These are phyloP conservation scores for Grifola frondosa DNA, from an alignment of 1,284 basidiomycete genomes.

Conservation along the genomic window DNA sequence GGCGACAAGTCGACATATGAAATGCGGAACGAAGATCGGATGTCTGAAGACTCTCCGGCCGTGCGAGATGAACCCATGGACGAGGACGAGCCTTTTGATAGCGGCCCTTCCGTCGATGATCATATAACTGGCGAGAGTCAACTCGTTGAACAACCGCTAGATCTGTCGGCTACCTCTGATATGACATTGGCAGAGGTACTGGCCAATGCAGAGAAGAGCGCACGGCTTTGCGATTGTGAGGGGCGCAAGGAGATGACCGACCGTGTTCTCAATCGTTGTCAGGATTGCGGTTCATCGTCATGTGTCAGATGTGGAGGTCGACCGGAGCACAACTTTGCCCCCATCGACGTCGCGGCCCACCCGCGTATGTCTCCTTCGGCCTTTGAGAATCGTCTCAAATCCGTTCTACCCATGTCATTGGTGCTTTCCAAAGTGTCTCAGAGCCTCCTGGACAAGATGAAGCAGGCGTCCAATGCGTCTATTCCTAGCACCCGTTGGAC, in stretches of 20 bases:
- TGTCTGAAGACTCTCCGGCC: conserved; percentile 32
- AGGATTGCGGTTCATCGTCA: conserved; percentile 76
- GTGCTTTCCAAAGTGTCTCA: conserved; percentile 55
- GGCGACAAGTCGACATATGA: conserved; percentile 64
- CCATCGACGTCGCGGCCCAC: conserved; percentile 48
- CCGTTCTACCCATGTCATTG: conserved; percentile 85
- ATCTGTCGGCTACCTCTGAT: conserved; percentile 60
- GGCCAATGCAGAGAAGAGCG: conserved; percentile 64
- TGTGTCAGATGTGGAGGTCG: conserved; percentile 88
- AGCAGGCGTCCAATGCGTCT: conserved; percentile 40
- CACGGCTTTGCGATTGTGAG: conserved; percentile 86
- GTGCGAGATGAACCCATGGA: conserved; percentile 31
- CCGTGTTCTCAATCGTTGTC: conserved; percentile 69
- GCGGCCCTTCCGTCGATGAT: conserved; percentile 39
- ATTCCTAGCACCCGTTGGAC: conserved; percentile 59
- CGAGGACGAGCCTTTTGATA: conserved; percentile 23
- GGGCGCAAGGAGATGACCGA: conserved; percentile 79
- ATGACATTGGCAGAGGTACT: conserved; percentile 60
- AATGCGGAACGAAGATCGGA: conserved; percentile 46
- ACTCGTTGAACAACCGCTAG: conserved; percentile 60
- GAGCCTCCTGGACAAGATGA: conserved; percentile 54
- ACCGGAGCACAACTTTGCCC: conserved; percentile 78
- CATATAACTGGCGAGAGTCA: conserved; percentile 71
- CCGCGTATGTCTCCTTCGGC: conserved; percentile 65
- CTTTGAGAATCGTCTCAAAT: conserved; percentile 79